Evolutionary conservation across 495 filamentous ascomycete species (phyloP).

Genomic region (Bacidia gigantensis): DNA sequence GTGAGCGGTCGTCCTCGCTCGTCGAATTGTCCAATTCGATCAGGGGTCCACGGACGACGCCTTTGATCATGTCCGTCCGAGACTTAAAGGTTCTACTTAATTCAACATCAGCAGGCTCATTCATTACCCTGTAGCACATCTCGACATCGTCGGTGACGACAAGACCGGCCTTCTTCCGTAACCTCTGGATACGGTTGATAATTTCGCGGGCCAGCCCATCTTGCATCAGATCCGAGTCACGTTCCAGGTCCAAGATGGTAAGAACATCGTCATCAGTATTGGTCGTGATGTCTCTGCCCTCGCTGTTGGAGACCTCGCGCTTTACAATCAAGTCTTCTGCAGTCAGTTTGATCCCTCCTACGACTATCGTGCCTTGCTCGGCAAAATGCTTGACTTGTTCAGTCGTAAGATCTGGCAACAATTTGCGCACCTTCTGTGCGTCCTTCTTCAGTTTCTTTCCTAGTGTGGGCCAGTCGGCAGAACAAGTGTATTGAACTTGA

Average conservation of each 20-base stretch:
- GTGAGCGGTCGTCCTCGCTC: conserved; percentile 39
- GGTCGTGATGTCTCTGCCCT: conserved; percentile 58
- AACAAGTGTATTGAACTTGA: conserved; percentile 76
- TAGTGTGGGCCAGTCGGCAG: conserved; percentile 82
- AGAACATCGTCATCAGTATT: conserved; percentile 77
- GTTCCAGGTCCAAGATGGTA: conserved; percentile 60
- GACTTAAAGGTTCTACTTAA: conserved; percentile 59
- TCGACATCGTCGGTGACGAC: conserved; percentile 72
- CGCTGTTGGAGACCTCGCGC: conserved; percentile 57
- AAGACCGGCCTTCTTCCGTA: conserved; percentile 71
- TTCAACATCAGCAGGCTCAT: conserved; percentile 63
- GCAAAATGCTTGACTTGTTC: conserved; percentile 67
- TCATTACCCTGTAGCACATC: conserved; percentile 67
- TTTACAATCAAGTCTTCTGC: conserved; percentile 75
- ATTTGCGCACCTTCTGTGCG: conserved; percentile 77
- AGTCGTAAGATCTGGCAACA: conserved; percentile 63
- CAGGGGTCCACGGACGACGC: conserved; percentile 61
- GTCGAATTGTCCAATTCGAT: conserved; percentile 52
- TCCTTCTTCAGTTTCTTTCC: conserved; percentile 97
- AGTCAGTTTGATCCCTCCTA: conserved; percentile 71
- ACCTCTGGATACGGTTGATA: conserved; percentile 66
- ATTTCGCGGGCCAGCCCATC: conserved; percentile 72
- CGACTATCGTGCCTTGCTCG: conserved; percentile 50
- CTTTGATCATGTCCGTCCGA: conserved; percentile 55
- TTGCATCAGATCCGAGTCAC: conserved; percentile 59